Evolutionary conservation across 768 basidiomycete genomes (phyloP).

Genomic region (Tulasnella sp.): DNA sequence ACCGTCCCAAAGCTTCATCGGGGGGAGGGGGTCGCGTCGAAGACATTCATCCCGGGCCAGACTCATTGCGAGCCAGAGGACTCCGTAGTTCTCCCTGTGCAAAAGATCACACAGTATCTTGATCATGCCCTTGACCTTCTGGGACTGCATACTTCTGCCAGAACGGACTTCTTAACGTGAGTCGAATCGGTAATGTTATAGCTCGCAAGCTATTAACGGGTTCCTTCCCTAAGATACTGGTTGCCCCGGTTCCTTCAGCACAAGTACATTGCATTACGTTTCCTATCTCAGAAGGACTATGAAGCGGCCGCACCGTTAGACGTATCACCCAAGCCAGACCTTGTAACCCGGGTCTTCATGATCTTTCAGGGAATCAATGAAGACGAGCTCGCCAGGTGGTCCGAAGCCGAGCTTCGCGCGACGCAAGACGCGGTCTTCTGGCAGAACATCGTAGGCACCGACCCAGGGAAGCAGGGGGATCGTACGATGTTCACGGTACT

Average conservation of each 20-base stretch:
- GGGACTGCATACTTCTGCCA: constrained; percentile 45
- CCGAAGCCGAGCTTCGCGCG: not conserved
- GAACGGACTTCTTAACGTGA: constrained; percentile 49
- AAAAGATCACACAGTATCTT: constrained; percentile 41
- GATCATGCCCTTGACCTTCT: constrained; percentile 39
- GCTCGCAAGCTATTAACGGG: not conserved
- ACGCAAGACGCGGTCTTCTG: not conserved
- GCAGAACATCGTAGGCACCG: not conserved
- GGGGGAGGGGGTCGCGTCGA: not conserved
- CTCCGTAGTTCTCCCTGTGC: constrained; percentile 37
- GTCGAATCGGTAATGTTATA: constrained; percentile 11
- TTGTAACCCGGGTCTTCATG: constrained; percentile 3
- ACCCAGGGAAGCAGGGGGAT: not conserved
- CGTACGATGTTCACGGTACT: not conserved
- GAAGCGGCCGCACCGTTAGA: constrained; percentile 43
- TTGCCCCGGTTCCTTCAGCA: constrained; percentile 45
- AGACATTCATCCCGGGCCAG: not conserved
- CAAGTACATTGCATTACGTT: constrained; percentile 45
- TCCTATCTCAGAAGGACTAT: constrained; percentile 47
- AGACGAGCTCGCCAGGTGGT: not conserved
- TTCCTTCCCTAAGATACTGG: constrained; percentile 42
- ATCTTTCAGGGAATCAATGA: not conserved
- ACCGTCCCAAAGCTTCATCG: not conserved
- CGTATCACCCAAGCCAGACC: constrained; percentile 32
- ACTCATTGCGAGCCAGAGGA: constrained; percentile 3